Evolutionary conservation across 306 rosid species (phyloP).

Genomic region (Prunus mira): DNA sequence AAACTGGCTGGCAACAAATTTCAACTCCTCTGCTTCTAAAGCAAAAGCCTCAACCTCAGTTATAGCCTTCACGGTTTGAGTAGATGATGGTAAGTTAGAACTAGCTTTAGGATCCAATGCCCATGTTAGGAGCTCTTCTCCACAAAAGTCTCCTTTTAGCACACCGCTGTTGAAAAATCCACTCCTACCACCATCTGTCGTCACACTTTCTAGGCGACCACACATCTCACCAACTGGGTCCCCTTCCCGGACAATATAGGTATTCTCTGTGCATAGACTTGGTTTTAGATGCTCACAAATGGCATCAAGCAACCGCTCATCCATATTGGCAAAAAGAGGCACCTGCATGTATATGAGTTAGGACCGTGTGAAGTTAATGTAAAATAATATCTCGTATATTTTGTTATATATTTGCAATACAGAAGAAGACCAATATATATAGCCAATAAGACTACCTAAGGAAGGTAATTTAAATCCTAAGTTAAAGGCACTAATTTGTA

Average conservation of each 20-base stretch:
- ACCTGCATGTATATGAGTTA: slow-evolving; percentile 41
- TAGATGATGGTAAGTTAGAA: slow-evolving; percentile 81
- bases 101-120: slow-evolving; percentile 81
- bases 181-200: slow-evolving; percentile 90
- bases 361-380: not conserved
- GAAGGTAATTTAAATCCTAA: too few species aligned
- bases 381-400: too few species aligned
- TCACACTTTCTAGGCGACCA: slow-evolving; percentile 78
- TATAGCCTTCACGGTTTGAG: slow-evolving; percentile 74
- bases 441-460: too few species aligned
- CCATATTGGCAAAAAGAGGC: slow-evolving; percentile 89
- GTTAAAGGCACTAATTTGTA: too few species aligned
- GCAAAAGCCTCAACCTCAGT: slow-evolving; percentile 94
- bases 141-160: slow-evolving; percentile 78
- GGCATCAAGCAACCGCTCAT: slow-evolving; percentile 85
- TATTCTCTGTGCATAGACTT: slow-evolving; percentile 62
- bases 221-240: slow-evolving; percentile 92
- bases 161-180: slow-evolving; percentile 87
- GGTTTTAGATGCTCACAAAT: slow-evolving; percentile 90
- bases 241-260: slow-evolving; percentile 79
- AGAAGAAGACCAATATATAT: too few species aligned
- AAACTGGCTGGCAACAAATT: slow-evolving; percentile 82
- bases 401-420: too few species aligned
- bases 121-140: slow-evolving; percentile 93
- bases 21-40: slow-evolving; percentile 83